phyloP scores from a whole-genome alignment of 129 eudicot species.

The Flaveria ramosissima region DNA sequence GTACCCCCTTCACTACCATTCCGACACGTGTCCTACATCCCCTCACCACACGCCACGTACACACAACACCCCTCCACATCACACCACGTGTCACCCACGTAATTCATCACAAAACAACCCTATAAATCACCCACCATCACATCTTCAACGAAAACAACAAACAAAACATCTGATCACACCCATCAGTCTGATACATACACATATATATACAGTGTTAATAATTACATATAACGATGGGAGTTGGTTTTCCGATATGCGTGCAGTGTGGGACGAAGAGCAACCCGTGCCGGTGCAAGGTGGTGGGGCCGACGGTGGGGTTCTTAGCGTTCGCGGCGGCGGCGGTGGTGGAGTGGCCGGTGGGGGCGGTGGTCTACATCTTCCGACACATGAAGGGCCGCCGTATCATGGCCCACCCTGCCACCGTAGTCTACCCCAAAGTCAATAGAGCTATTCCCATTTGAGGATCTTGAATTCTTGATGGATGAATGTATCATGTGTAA shows the following conservation, averaged over 20 bases:
- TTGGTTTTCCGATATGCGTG: constrained; percentile 61
- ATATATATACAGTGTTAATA: too few species aligned
- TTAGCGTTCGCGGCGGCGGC: constrained; percentile 73
- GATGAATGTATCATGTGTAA: background rate
- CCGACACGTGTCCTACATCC: constrained; percentile 17
- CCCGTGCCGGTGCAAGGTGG: constrained; percentile 89
- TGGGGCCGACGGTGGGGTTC: constrained; percentile 78
- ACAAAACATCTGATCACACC: background rate
- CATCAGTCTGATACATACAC: too few species aligned
- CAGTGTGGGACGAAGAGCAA: constrained; percentile 73
- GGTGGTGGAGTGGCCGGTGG: constrained; percentile 88
- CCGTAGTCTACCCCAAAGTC: constrained; percentile 63
- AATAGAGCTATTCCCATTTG: constrained; percentile 56
- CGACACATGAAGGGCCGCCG: constrained; percentile 79
- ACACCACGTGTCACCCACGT: constrained; percentile 23
- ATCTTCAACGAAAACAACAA: constrained; percentile 11
- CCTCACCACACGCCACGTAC: constrained; percentile 8
- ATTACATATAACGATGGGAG: background rate
- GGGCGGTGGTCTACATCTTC: constrained; percentile 67
- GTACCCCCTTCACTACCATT: constrained; percentile 23
- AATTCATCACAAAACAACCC: constrained; percentile 19
- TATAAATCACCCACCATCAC: constrained; percentile 19
- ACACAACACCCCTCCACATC: constrained; percentile 2
- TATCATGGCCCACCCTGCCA: constrained; percentile 77
- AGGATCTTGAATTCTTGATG: background rate